Percentiles rank a stretch among this genome's conserved stretches.
Conservation (phyloP, 352 stramenopile species). For the Globisporangium emineosum region DNA sequence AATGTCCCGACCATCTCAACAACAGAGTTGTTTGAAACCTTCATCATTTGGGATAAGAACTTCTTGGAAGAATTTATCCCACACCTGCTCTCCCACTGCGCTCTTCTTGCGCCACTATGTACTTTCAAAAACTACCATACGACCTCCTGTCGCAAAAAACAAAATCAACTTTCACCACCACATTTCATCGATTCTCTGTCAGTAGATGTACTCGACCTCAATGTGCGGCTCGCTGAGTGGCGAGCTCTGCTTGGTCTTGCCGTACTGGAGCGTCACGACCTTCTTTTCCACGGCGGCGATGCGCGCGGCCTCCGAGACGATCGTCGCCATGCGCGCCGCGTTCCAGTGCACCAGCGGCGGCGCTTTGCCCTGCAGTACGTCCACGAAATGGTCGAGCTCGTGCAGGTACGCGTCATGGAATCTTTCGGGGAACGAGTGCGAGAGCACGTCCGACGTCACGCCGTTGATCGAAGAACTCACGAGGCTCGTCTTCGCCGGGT, state of each 20-base stretch:
- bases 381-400: neutral
- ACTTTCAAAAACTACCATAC: too few species aligned
- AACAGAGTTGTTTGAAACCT: constrained; percentile 66
- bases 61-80: constrained; percentile 54
- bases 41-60: constrained; percentile 87
- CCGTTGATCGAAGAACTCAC: constrained; percentile 51
- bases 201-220: constrained; percentile 41
- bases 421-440: constrained; percentile 88
- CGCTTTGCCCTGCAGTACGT: constrained; percentile 27
- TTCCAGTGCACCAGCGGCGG: constrained; percentile 60
- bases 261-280: constrained; percentile 62
- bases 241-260: constrained; percentile 41
- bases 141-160: too few species aligned
- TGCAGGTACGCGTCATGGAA: constrained; percentile 39
- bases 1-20: constrained; percentile 75
- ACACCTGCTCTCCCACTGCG: too few species aligned
- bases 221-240: constrained; percentile 24
- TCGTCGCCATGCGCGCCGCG: constrained; percentile 61
- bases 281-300: constrained; percentile 64
- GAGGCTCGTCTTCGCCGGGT: constrained; percentile 59
- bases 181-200: too few species aligned
- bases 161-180: too few species aligned
- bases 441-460: constrained; percentile 46
- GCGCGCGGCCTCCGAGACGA: constrained; percentile 69
- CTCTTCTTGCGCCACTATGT: constrained; percentile 27